Evolutionary conservation across 2,329 filamentous ascomycete species (phyloP).

Genomic region (Escovopsis weberi): DNA sequence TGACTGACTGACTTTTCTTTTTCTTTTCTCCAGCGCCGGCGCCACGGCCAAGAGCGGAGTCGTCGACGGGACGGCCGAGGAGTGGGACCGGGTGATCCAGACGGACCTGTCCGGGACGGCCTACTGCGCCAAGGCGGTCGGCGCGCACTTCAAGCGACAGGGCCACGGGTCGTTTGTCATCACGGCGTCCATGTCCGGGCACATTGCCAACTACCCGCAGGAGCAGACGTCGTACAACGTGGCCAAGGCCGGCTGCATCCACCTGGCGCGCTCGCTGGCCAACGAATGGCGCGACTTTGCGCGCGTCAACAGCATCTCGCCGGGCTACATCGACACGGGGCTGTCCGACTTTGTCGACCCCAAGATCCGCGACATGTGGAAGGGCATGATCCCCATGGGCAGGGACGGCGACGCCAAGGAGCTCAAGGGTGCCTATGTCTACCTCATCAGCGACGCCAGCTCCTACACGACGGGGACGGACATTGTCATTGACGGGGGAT

Average conservation of each 20-base stretch:
- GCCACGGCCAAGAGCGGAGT: conserved; percentile 54
- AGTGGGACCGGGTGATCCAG: conserved; percentile 49
- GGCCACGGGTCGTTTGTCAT: conserved; percentile 52
- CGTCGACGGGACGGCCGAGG: conserved; percentile 51
- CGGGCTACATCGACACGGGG: conserved; percentile 54
- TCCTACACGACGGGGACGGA: conserved; percentile 62
- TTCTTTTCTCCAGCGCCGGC: conserved; percentile 33
- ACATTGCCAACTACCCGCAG: conserved; percentile 57
- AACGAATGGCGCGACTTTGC: conserved; percentile 58
- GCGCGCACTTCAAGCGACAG: conserved; percentile 48
- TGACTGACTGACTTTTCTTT: not conserved
- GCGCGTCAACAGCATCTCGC: conserved; percentile 50
- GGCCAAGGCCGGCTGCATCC: conserved; percentile 41
- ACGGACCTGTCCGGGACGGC: conserved; percentile 56
- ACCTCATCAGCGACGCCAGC: conserved; percentile 60
- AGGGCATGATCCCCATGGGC: conserved; percentile 59
- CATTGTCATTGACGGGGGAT: conserved; percentile 59
- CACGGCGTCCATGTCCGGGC: conserved; percentile 55
- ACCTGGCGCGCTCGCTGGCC: conserved; percentile 33
- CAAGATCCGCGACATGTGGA: conserved; percentile 59
- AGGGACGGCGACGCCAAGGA: conserved; percentile 54
- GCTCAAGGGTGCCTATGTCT: conserved; percentile 66
- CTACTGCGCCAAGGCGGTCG: conserved; percentile 50
- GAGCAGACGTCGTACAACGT: conserved; percentile 54
- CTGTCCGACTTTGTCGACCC: conserved; percentile 50